Evolutionary conservation across 768 basidiomycete species (phyloP).

Genomic region (Termitomyces sp.): DNA sequence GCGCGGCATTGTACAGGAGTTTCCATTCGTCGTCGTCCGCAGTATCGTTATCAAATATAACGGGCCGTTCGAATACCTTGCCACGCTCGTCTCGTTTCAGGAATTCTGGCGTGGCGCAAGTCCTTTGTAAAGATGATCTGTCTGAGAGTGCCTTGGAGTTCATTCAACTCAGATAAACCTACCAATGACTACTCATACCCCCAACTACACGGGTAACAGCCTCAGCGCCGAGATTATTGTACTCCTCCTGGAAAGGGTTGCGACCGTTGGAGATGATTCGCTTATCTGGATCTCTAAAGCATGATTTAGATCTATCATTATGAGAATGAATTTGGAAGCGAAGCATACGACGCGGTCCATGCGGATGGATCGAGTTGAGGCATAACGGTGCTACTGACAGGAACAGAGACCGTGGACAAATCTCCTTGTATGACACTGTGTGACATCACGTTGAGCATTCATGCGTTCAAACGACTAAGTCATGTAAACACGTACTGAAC

Average conservation of each 20-base stretch:
- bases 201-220: background rate
- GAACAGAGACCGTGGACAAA: background rate
- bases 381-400: background rate
- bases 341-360: background rate
- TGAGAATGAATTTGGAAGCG: background rate
- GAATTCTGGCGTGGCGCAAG: background rate
- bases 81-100: background rate
- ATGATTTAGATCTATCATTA: background rate
- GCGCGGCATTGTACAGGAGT: background rate
- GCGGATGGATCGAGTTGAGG: background rate
- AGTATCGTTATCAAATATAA: background rate
- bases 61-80: background rate
- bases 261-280: background rate
- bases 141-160: background rate
- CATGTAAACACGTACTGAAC: slow-evolving; percentile 5
- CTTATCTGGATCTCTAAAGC: background rate
- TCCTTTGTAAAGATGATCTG: background rate
- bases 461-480: background rate
- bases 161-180: background rate
- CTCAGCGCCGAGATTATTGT: background rate
- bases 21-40: background rate
- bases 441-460: background rate
- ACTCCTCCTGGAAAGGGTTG: background rate
- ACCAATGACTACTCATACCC: slow-evolving; percentile 8
- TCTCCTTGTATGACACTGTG: background rate